phyloP scores from a whole-genome alignment of 192 early-diverging fungal species.

The Haplosporangium gracile region DNA sequence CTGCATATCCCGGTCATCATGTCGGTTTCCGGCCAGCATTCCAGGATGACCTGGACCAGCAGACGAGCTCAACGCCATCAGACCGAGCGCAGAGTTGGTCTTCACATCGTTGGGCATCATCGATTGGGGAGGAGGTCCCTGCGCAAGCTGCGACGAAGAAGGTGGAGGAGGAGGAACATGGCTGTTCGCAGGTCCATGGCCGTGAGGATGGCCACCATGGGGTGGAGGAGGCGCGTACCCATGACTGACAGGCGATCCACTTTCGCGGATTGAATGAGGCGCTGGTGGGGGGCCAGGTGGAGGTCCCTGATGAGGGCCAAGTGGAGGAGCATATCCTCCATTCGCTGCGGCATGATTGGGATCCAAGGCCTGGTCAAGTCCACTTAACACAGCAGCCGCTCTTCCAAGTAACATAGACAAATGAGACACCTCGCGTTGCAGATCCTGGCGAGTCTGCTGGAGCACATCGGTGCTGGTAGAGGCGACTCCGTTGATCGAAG shows the following conservation, averaged over 20 bases:
- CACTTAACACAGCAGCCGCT: slow-evolving; percentile 67
- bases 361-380: slow-evolving; percentile 65
- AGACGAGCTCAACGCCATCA: slow-evolving; percentile 42
- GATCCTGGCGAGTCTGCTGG: slow-evolving; percentile 66
- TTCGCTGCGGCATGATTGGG: slow-evolving; percentile 31
- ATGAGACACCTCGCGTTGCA: slow-evolving; percentile 68
- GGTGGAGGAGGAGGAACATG: slow-evolving; percentile 20
- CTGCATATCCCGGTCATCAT: slow-evolving; percentile 46
- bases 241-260: slow-evolving; percentile 31
- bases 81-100: slow-evolving; percentile 35
- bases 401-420: slow-evolving; percentile 63
- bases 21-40: neutral
- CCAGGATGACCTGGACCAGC: slow-evolving; percentile 14
- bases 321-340: neutral
- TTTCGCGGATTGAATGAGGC: slow-evolving; percentile 29
- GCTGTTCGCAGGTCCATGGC: neutral
- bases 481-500: neutral
- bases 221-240: slow-evolving; percentile 20
- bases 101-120: slow-evolving; percentile 27
- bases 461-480: slow-evolving; percentile 58
- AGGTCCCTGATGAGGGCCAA: slow-evolving; percentile 1
- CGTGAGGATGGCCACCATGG: slow-evolving; percentile 10
- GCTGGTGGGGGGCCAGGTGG: slow-evolving; percentile 31
- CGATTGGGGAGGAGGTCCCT: neutral
- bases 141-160: slow-evolving; percentile 1